These are phyloP conservation scores for Megacollybia marginata DNA, from an alignment of 768 basidiomycete species.

Conservation along the genomic window DNA sequence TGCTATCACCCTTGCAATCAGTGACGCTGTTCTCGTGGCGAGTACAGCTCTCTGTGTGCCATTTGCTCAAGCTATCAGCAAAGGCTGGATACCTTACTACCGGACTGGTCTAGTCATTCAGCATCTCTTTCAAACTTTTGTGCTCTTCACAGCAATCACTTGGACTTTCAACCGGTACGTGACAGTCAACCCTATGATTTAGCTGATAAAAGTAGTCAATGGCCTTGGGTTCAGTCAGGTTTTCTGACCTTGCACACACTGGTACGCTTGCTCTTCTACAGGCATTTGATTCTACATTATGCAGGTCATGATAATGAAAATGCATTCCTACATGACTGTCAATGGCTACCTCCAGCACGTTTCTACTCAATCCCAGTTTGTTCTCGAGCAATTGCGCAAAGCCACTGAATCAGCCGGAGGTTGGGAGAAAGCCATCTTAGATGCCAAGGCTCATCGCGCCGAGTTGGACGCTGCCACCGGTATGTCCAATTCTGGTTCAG, in stretches of 20 bases:
- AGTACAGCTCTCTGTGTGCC: conserved; percentile 75
- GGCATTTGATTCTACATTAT: neutral
- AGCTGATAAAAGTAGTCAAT: conserved; percentile 47
- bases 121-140: conserved; percentile 67
- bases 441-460: conserved; percentile 39
- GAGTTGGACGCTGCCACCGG: conserved; percentile 26
- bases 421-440: conserved; percentile 52
- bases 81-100: conserved; percentile 78
- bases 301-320: conserved; percentile 87
- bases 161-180: conserved; percentile 86
- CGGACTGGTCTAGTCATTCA: conserved; percentile 73
- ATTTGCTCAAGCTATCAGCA: conserved; percentile 69
- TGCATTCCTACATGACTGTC: conserved; percentile 88
- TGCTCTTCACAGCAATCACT: conserved; percentile 66
- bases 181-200: neutral
- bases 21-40: conserved; percentile 75
- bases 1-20: conserved; percentile 72
- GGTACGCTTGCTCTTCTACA: conserved; percentile 23
- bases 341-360: conserved; percentile 76
- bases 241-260: conserved; percentile 84
- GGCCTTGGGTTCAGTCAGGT: conserved; percentile 97
- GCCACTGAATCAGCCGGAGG: conserved; percentile 52
- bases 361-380: conserved; percentile 34
- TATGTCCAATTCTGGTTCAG: conserved; percentile 16
- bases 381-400: conserved; percentile 37